Percentiles rank a stretch among this genome's conserved stretches.
These are phyloP conservation scores for Pulveroboletus sp. DNA, from an alignment of 768 basidiomycete genomes.

Conservation along the genomic window DNA sequence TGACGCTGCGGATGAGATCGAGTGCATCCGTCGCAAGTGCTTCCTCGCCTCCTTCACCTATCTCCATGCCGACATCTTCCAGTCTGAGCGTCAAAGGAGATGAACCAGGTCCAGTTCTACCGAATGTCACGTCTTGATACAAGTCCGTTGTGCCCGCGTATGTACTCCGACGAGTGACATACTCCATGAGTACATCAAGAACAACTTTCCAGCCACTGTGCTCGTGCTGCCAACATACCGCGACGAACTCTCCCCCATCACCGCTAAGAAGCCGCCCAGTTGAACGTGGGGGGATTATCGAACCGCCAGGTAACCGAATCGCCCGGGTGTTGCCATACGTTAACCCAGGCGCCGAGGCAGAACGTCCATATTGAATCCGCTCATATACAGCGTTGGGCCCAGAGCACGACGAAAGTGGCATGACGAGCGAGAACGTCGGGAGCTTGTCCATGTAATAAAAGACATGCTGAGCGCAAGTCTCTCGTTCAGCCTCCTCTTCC, in stretches of 20 bases:
- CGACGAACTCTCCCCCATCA: slow-evolving; percentile 59
- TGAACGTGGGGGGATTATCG: slow-evolving; percentile 61
- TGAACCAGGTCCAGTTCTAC: slow-evolving; percentile 36
- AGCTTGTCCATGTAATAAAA: slow-evolving; percentile 74
- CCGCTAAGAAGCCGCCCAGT: slow-evolving; percentile 67
- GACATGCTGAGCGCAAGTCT: slow-evolving; percentile 62
- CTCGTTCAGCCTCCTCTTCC: slow-evolving; percentile 45
- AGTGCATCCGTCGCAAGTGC: slow-evolving; percentile 65
- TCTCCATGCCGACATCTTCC: slow-evolving; percentile 72
- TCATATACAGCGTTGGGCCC: slow-evolving; percentile 74
- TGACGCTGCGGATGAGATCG: slow-evolving; percentile 73
- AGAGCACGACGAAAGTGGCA: slow-evolving; percentile 56
- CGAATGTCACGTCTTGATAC: slow-evolving; percentile 54
- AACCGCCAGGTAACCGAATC: slow-evolving; percentile 73
- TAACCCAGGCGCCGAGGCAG: slow-evolving; percentile 44
- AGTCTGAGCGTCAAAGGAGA: slow-evolving; percentile 46
- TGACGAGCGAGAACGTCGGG: slow-evolving; percentile 69
- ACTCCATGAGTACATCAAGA: slow-evolving; percentile 76
- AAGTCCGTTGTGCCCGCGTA: slow-evolving; percentile 36
- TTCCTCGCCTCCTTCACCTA: slow-evolving; percentile 58
- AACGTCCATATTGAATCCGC: slow-evolving; percentile 53
- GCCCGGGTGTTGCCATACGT: slow-evolving; percentile 64
- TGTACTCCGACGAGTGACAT: slow-evolving; percentile 56
- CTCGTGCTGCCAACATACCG: slow-evolving; percentile 75
- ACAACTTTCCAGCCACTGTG: slow-evolving; percentile 87